phyloP scores from a whole-genome alignment of 1,284 basidiomycete species.

The Irpex sp. region DNA sequence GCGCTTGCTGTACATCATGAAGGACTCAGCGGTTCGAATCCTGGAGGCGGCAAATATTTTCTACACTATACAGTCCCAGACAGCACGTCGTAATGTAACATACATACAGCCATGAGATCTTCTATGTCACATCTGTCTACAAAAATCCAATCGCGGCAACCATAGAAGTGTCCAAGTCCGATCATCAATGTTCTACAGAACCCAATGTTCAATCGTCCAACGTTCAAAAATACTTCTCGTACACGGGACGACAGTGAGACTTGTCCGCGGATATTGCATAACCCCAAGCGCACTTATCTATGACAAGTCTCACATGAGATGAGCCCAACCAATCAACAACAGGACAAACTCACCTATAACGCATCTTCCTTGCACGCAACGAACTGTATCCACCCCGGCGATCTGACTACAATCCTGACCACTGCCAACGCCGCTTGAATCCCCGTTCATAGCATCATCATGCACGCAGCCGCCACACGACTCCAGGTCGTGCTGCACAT shows the following conservation, averaged over 20 bases:
- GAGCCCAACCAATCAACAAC: too few relatives aligned
- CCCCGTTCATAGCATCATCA: conserved; percentile 17
- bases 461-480: conserved; percentile 22
- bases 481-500: conserved; percentile 20
- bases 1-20: neutral
- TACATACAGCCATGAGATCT: neutral
- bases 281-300: neutral
- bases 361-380: conserved; percentile 15
- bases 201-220: neutral
- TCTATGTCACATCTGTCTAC: neutral
- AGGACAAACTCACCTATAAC: conserved; percentile 16
- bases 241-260: neutral
- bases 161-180: neutral
- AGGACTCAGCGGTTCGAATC: neutral
- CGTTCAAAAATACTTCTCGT: neutral
- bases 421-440: conserved; percentile 7
- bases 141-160: neutral
- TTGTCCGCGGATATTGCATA: neutral
- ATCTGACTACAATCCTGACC: conserved; percentile 23
- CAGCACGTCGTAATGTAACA: neutral
- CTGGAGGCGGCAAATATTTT: neutral
- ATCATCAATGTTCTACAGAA: neutral
- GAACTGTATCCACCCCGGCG: conserved; percentile 19
- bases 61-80: neutral
- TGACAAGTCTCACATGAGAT: neutral